Percentiles rank a stretch among this genome's conserved stretches.
Evolutionary conservation across 192 early-diverging fungal genomes (phyloP).

Genomic region (Glomus cerebriforme): DNA sequence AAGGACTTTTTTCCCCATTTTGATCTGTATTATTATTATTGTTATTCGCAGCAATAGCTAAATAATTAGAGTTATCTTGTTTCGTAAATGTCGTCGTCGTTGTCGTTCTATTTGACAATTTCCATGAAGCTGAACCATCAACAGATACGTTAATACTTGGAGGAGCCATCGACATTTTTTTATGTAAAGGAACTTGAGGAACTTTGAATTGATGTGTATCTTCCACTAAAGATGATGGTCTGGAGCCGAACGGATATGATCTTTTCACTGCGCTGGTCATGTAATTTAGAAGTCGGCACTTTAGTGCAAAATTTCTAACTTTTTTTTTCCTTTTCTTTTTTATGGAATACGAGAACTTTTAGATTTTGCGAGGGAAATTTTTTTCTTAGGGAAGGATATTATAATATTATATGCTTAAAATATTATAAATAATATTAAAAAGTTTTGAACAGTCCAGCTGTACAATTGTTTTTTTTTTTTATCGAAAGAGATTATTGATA

Average conservation of each 20-base stretch:
- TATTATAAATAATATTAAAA: neutral
- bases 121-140: neutral
- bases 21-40: neutral
- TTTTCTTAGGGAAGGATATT: neutral
- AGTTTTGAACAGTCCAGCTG: constrained; percentile 20
- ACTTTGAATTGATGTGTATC: constrained; percentile 17
- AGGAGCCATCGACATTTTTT: constrained; percentile 27
- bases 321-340: constrained; percentile 2
- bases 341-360: neutral
- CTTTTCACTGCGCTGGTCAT: constrained; percentile 28
- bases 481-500: neutral
- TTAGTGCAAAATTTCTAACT: neutral
- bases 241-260: constrained; percentile 28
- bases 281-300: constrained; percentile 8
- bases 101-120: neutral
- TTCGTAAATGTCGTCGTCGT: neutral
- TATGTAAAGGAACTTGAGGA: constrained; percentile 16
- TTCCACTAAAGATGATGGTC: neutral
- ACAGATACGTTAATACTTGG: constrained; percentile 12
- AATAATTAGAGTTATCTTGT: neutral
- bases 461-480: neutral
- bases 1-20: constrained; percentile 10
- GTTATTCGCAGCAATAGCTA: neutral
- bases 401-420: neutral
- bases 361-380: neutral